Evolutionary conservation across 441 rosid species (phyloP).

Genomic region (Syzygium malaccense): DNA sequence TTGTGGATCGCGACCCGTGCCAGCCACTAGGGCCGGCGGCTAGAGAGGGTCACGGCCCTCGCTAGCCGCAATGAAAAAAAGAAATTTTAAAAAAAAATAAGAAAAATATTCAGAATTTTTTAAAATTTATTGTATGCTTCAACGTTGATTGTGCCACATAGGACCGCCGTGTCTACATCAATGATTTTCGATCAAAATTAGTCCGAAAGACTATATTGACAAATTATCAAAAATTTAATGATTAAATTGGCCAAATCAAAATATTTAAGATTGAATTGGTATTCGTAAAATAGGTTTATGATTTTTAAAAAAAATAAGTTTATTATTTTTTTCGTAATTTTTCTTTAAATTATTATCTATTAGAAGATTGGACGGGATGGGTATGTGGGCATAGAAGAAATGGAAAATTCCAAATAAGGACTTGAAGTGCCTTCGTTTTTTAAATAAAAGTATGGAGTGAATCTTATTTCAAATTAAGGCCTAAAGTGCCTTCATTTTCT

Average conservation of each 20-base stretch:
- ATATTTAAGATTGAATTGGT: neutral
- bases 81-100: too few relatives aligned
- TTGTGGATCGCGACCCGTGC: neutral
- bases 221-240: rapidly evolving
- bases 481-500: too few relatives aligned
- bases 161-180: rapidly evolving
- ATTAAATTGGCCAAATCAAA: too few relatives aligned
- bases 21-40: neutral
- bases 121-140: too few relatives aligned
- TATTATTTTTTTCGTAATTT: neutral
- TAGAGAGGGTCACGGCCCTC: rapidly evolving
- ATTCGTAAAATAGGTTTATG: neutral
- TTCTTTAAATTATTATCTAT: neutral
- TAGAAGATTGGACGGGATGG: neutral
- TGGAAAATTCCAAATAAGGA: too few relatives aligned
- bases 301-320: too few relatives aligned
- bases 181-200: rapidly evolving
- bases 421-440: too few relatives aligned
- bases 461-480: too few relatives aligned
- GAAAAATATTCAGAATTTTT: too few relatives aligned
- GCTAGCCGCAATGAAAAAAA: neutral
- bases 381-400: neutral
- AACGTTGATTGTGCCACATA: too few relatives aligned
- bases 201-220: rapidly evolving
- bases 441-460: too few relatives aligned